Percentiles rank a stretch among this genome's conserved stretches.
These are phyloP conservation scores for Alternaria ethzedia DNA, from an alignment of 2,329 filamentous ascomycete species.

Conservation along the genomic window DNA sequence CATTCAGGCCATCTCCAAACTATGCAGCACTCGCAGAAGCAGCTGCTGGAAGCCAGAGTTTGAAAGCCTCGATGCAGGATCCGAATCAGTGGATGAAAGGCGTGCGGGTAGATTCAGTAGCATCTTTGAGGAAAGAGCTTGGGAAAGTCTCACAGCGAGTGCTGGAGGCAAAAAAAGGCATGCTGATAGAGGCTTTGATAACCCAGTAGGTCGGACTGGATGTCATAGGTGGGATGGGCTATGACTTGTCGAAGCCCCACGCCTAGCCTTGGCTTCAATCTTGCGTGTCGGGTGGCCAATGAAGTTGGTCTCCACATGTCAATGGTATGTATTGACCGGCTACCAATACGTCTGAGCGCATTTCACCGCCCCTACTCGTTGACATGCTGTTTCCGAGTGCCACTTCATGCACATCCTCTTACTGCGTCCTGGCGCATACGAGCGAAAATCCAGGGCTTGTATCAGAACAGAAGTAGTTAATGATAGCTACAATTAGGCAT, in stretches of 20 bases:
- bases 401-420: rapidly evolving
- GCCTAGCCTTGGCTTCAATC: background rate
- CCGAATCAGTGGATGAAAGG: background rate
- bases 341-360: background rate
- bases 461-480: background rate
- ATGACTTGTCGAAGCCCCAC: background rate
- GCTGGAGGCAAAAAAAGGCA: background rate
- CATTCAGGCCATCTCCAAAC: background rate
- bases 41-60: background rate
- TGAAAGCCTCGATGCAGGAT: background rate
- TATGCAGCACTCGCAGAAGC: background rate
- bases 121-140: background rate
- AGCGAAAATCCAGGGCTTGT: background rate
- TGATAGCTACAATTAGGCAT: background rate
- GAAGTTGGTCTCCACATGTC: background rate
- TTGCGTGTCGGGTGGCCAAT: background rate
- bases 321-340: background rate
- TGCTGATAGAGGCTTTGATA: background rate
- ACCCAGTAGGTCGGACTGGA: background rate
- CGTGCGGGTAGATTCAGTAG: background rate
- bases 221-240: background rate
- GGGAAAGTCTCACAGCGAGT: background rate
- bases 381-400: background rate
- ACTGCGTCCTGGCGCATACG: background rate
- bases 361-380: background rate